Evolutionary conservation across 139 green algal species (phyloP).

Genomic region (Coelastrella sp.): DNA sequence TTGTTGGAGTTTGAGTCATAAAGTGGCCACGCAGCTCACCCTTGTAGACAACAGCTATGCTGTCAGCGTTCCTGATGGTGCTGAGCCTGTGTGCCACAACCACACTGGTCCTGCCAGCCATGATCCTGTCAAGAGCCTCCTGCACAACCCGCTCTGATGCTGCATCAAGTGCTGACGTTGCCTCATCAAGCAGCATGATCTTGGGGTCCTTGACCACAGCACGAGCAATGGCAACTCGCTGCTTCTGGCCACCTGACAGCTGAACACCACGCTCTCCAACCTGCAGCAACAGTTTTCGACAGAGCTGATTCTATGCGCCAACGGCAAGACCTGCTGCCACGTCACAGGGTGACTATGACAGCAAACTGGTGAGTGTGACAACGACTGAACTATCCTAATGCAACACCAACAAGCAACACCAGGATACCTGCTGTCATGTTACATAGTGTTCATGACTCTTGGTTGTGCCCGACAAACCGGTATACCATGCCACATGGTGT

Average conservation of each 20-base stretch:
- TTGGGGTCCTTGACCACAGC: conserved; percentile 83
- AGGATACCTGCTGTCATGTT: no score
- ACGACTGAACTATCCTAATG: neutral
- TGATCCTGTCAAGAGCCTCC: conserved; percentile 72
- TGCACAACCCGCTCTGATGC: conserved; percentile 71
- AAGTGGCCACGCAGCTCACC: neutral
- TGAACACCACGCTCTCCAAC: conserved; percentile 61
- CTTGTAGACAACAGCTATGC: conserved; percentile 84
- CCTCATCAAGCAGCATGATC: conserved; percentile 70
- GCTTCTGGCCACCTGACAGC: conserved; percentile 77
- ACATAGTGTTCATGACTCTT: no score
- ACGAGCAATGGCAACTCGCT: conserved; percentile 83
- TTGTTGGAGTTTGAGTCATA: conserved; percentile 56
- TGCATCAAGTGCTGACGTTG: conserved; percentile 76
- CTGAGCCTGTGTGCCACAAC: conserved; percentile 92
- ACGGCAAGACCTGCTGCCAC: neutral
- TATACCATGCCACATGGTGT: no score
- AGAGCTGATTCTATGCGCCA: neutral
- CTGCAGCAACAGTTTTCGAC: neutral
- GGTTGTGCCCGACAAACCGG: no score
- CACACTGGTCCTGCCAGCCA: conserved; percentile 84
- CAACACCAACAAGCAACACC: neutral
- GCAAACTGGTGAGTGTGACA: no score
- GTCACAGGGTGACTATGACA: no score
- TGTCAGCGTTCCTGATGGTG: conserved; percentile 86